Percentiles rank a stretch among this genome's conserved stretches.
These are phyloP conservation scores for Verbascum thapsus DNA, from an alignment of 257 asterid genomes.

Conservation along the genomic window DNA sequence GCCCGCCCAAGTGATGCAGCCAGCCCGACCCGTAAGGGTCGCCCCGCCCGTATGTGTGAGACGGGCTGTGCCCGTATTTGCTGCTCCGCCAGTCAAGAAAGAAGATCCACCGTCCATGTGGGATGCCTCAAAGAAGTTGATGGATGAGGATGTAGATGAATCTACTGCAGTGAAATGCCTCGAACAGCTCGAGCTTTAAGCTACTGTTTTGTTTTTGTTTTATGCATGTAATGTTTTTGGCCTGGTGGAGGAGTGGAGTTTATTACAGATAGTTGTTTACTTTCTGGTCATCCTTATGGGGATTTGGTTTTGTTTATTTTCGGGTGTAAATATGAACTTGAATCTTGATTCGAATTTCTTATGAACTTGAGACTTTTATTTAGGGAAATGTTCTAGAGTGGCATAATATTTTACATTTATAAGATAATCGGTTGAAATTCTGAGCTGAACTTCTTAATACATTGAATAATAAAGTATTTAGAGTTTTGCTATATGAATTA, in stretches of 20 bases:
- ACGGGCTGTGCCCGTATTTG: conserved; percentile 60
- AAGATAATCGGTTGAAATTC: too few species aligned
- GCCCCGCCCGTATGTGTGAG: conserved; percentile 61
- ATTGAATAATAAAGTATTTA: too few species aligned
- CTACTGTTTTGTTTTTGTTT: too few species aligned
- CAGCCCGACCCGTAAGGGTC: conserved; percentile 37
- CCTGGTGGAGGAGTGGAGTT: background rate
- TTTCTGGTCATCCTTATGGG: background rate
- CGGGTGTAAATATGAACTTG: conserved; percentile 19
- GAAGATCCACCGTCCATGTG: conserved; percentile 27
- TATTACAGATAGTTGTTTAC: background rate
- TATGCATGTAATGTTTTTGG: conserved; percentile 25
- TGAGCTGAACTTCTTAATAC: too few species aligned
- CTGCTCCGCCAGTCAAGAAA: conserved; percentile 44
- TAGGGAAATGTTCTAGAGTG: too few species aligned
- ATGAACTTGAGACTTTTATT: too few species aligned
- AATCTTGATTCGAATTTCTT: background rate
- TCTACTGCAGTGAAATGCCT: conserved; percentile 65
- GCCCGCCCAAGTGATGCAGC: conserved; percentile 38
- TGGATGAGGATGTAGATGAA: conserved; percentile 43
- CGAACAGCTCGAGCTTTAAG: conserved; percentile 79
- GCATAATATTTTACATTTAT: too few species aligned
- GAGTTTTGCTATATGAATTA: too few species aligned
- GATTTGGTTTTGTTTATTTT: background rate
- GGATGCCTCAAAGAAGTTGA: conserved; percentile 24